A percentile compares a stretch with the other conserved stretches of the same genome.
phyloP scores from a whole-genome alignment of 176 grass and related monocot genomes.

The maize (Zea mays) region DNA sequence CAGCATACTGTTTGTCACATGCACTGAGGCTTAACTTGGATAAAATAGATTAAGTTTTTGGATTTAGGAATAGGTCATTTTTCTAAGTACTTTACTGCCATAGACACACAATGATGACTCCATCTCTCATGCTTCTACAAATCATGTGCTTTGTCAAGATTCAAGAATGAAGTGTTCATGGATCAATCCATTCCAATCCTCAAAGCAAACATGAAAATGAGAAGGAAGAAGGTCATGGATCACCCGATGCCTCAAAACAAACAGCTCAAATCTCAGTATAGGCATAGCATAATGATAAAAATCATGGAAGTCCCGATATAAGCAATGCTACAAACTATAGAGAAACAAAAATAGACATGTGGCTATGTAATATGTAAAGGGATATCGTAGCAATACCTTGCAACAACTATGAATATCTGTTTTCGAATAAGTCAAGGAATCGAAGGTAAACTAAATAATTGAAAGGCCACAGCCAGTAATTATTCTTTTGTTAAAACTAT shows the following conservation, averaged over 20 bases:
- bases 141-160: background rate
- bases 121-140: background rate
- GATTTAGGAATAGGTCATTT: conserved; percentile 3
- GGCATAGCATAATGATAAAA: background rate
- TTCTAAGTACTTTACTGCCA: background rate
- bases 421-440: conserved; percentile 71
- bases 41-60: conserved; percentile 1
- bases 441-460: conserved; percentile 30
- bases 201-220: background rate
- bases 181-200: background rate
- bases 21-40: background rate
- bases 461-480: background rate
- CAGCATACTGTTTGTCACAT: conserved; percentile 20
- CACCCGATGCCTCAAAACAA: background rate
- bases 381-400: conserved; percentile 60
- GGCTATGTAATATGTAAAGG: conserved; percentile 1
- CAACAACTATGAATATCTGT: conserved; percentile 94
- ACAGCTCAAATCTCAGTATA: background rate
- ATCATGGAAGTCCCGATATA: conserved; percentile 9
- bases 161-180: background rate
- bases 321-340: conserved; percentile 14
- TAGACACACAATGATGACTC: background rate
- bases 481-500: conserved; percentile 13
- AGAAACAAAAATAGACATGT: conserved; percentile 28
- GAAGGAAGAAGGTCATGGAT: background rate